Evolutionary conservation across 2,329 filamentous ascomycete genomes (phyloP), one percentile per base, ranked within the genome.

Genomic region (Pestalotiopsis sp.): DNA sequence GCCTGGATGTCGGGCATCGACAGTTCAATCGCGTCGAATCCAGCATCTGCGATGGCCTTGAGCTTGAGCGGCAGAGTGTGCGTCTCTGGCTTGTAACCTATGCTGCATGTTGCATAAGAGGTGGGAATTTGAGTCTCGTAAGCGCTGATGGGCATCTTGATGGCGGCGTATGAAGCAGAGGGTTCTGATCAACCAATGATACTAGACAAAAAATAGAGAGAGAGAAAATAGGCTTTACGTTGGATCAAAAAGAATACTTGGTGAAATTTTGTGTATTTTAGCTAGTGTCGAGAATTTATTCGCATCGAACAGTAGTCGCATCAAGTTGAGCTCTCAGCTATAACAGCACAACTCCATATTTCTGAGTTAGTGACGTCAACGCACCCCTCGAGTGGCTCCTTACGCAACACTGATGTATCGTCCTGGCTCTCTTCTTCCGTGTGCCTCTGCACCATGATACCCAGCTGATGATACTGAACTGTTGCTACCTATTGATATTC

Each of bases 21-120:
- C 7, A 95, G 86, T 78, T 95, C 93, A 69, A 95, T 90, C 14
- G 85, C 91, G 12, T 84, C 80, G 77, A 94, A 93, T 2, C 90
- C 90, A 1, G 88, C 89, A 1, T 82, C 80, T n/a, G 88, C 82
- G 72, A 94, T 89, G 57, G 89, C 88, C 58, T 85, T 79, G 12
- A 92, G 82, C 71, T 90, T 91, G 58, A 87, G 81, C 52, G 86
- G 86, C 0, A 92, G 84, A 1, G 85, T 87, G 69, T 87, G 84
- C 2, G 73, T 70, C 9, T 74, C 72, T 52, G 45, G 45, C 25
- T 73, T 74, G 69, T 77, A 73, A 5, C 76, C 76, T 61, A 77
- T 77, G 68, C 76, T 77, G 63, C 75, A 77, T 64, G 76, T 76
- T 57, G 76, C 76, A 68, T 74, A 78, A 68, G 72, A 75, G 12